A percentile compares a stretch with the other conserved stretches of the same genome.
These are phyloP conservation scores for Entoloma clypeatum DNA, from an alignment of 1,284 basidiomycete species.

Conservation along the genomic window DNA sequence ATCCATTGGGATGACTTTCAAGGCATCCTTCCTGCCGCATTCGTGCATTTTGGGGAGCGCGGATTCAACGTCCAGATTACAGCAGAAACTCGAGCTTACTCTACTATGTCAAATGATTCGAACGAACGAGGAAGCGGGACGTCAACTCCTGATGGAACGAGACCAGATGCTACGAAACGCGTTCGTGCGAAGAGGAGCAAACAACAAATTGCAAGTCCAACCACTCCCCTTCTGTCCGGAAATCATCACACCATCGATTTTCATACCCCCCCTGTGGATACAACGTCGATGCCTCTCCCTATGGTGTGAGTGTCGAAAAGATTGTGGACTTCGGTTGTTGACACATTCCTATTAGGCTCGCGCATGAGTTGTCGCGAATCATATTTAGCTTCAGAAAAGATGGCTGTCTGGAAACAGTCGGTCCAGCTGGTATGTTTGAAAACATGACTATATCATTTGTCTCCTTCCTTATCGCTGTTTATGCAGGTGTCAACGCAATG, in stretches of 20 bases:
- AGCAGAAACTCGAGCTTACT: constrained; percentile 32
- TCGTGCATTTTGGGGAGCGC: constrained; percentile 42
- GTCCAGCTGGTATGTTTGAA: constrained; percentile 63
- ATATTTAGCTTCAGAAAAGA: constrained; percentile 75
- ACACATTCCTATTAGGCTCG: constrained; percentile 47
- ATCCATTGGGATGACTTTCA: constrained; percentile 61
- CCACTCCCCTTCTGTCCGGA: constrained; percentile 56
- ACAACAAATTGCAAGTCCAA: constrained; percentile 38
- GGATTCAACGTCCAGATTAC: constrained; percentile 36
- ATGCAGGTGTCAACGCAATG: constrained; percentile 70
- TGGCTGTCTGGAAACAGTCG: constrained; percentile 79
- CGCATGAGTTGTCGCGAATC: constrained; percentile 68
- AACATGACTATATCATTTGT: constrained; percentile 8
- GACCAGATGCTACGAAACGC: constrained; percentile 61
- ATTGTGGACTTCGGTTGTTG: constrained; percentile 13
- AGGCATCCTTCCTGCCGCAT: constrained; percentile 60
- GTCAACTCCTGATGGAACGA: too few relatives aligned
- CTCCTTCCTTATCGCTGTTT: background rate
- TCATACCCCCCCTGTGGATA: constrained; percentile 48
- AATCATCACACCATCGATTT: constrained; percentile 61
- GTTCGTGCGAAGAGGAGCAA: constrained; percentile 65
- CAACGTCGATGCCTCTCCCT: constrained; percentile 66
- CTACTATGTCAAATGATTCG: constrained; percentile 40
- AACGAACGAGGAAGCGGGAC: constrained; percentile 26
- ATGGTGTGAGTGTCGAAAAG: constrained; percentile 51